Conservation (phyloP, 345 rosid species). For the Rubroshorea leprosula region DNA sequence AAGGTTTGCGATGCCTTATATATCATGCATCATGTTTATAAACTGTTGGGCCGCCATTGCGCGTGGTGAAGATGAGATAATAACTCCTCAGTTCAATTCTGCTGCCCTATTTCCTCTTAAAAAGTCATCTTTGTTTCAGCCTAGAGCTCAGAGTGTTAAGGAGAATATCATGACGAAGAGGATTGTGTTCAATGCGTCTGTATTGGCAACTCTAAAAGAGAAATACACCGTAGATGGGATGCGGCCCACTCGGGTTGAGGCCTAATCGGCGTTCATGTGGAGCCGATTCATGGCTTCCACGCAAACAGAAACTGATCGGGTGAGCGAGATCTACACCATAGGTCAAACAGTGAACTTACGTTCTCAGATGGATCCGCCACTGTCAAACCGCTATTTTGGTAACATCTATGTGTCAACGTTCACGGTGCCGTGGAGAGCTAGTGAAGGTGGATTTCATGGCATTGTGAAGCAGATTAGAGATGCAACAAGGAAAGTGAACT, state of each 20-base stretch:
- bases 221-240: constrained; percentile 3
- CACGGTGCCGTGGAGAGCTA: background rate
- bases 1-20: constrained; percentile 26
- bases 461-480: background rate
- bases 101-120: constrained; percentile 29
- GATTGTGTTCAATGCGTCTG: constrained; percentile 22
- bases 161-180: constrained; percentile 24
- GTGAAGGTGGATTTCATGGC: background rate
- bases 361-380: constrained; percentile 1
- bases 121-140: constrained; percentile 13
- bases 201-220: constrained; percentile 16
- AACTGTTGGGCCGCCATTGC: constrained; percentile 28
- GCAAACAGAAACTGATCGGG: background rate
- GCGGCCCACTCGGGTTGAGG: constrained; percentile 23
- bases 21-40: constrained; percentile 19
- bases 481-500: background rate
- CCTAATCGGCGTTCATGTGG: background rate
- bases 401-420: background rate
- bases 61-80: constrained; percentile 14
- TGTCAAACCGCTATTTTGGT: background rate
- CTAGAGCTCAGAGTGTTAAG: background rate
- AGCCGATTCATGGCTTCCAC: background rate
- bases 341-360: constrained; percentile 27
- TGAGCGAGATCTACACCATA: background rate
- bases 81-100: constrained; percentile 18